phyloP scores from a whole-genome alignment of 176 grass and related monocot genomes.

The Eremochloa ophiuroides region DNA sequence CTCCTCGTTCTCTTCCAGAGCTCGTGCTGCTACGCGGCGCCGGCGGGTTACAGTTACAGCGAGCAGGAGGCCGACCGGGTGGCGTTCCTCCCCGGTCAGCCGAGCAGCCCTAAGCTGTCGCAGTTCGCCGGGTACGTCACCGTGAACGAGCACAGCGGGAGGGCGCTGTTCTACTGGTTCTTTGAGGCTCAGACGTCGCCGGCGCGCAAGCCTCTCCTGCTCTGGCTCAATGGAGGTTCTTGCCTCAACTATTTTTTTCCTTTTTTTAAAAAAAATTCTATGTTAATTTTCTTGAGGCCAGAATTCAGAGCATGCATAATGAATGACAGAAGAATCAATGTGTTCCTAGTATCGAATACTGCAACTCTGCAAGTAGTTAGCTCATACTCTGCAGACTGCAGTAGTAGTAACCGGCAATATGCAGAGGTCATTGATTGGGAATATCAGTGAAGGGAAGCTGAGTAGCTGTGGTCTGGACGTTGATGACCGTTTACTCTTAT shows the following conservation, averaged over 20 bases:
- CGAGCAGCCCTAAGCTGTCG: slow-evolving; percentile 31
- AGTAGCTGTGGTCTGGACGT: background rate
- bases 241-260: background rate
- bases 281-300: background rate
- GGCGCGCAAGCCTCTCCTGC: slow-evolving; percentile 58
- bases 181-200: slow-evolving; percentile 70
- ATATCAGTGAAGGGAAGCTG: background rate
- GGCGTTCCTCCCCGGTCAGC: slow-evolving; percentile 40
- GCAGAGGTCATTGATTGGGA: background rate
- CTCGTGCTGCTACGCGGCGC: background rate
- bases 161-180: slow-evolving; percentile 81
- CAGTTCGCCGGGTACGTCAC: slow-evolving; percentile 57
- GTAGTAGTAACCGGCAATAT: background rate
- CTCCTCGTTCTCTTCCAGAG: slow-evolving; percentile 12
- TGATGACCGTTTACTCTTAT: too few relatives aligned
- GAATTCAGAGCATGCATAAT: background rate
- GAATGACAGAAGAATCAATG: background rate
- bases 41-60: background rate
- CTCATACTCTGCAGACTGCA: background rate
- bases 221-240: slow-evolving; percentile 87
- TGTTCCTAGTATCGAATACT: background rate
- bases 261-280: background rate
- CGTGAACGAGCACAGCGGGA: slow-evolving; percentile 38
- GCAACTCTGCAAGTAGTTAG: too few relatives aligned
- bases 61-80: slow-evolving; percentile 44